Conservation (phyloP, 2,329 filamentous ascomycete species). For the Beauveria caledonica region DNA sequence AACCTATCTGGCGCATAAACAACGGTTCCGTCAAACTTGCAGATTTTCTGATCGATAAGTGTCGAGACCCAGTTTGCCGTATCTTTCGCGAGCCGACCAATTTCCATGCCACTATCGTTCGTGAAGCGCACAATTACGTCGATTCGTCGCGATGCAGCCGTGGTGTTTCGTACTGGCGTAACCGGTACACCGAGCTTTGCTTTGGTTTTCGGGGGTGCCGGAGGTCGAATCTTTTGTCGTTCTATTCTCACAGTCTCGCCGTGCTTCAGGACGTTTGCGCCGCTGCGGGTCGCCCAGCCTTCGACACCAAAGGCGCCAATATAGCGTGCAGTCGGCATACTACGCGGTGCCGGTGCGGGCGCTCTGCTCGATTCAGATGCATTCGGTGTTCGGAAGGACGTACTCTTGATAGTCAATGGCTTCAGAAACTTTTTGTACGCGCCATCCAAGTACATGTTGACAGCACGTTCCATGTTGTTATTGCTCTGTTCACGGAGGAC, state of each 20-base stretch:
- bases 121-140: constrained; percentile 93
- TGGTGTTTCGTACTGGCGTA: constrained; percentile 29
- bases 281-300: constrained; percentile 86
- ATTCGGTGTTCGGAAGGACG: not conserved
- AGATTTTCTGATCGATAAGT: constrained; percentile 82
- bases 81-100: constrained; percentile 81
- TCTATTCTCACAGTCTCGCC: constrained; percentile 83
- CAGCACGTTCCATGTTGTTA: constrained; percentile 51
- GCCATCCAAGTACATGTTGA: constrained; percentile 64
- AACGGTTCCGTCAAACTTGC: constrained; percentile 76
- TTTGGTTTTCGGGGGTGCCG: constrained; percentile 37
- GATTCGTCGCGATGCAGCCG: constrained; percentile 54
- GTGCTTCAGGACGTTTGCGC: constrained; percentile 64
- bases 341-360: constrained; percentile 13
- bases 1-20: constrained; percentile 82
- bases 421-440: constrained; percentile 48
- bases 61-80: constrained; percentile 87
- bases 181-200: constrained; percentile 30
- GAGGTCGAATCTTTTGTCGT: constrained; percentile 65
- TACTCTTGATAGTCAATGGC: not conserved
- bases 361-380: constrained; percentile 11
- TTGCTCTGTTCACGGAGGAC: constrained; percentile 47
- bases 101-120: constrained; percentile 66
- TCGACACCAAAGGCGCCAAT: constrained; percentile 87
- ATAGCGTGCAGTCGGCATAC: constrained; percentile 51